Conservation (phyloP, 1,284 basidiomycete species). For the Bondarzewia mesenterica region DNA sequence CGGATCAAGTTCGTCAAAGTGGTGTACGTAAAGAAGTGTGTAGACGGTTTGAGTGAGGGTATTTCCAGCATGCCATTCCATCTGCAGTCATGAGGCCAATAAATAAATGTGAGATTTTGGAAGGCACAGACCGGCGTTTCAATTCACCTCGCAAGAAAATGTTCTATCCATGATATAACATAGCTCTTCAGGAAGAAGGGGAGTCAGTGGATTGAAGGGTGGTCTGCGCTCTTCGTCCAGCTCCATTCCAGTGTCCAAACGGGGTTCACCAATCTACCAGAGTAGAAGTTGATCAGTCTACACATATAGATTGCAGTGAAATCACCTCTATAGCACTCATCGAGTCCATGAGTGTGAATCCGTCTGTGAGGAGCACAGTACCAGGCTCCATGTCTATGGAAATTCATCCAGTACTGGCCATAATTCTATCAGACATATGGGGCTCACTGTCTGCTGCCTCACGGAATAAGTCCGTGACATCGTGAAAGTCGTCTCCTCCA, state of each 20-base stretch:
- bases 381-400: constrained; percentile 56
- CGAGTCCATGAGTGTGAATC: constrained; percentile 72
- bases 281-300: constrained; percentile 8
- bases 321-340: constrained; percentile 85
- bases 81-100: constrained; percentile 36
- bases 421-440: background rate
- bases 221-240: constrained; percentile 34
- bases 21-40: constrained; percentile 75
- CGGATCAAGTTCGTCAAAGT: constrained; percentile 51
- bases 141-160: constrained; percentile 71
- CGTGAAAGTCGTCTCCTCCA: constrained; percentile 47
- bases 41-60: constrained; percentile 82
- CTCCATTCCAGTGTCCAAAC: constrained; percentile 79
- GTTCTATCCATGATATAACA: constrained; percentile 84
- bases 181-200: constrained; percentile 66
- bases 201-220: constrained; percentile 58
- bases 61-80: constrained; percentile 82
- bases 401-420: background rate
- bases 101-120: constrained; percentile 10
- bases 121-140: constrained; percentile 1
- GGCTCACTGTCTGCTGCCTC: constrained; percentile 49
- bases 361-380: constrained; percentile 59
- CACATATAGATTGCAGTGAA: constrained; percentile 5
- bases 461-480: constrained; percentile 50
- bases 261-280: constrained; percentile 78